phyloP scores from a whole-genome alignment of 768 basidiomycete genomes.

The Pleurotus platypus region DNA sequence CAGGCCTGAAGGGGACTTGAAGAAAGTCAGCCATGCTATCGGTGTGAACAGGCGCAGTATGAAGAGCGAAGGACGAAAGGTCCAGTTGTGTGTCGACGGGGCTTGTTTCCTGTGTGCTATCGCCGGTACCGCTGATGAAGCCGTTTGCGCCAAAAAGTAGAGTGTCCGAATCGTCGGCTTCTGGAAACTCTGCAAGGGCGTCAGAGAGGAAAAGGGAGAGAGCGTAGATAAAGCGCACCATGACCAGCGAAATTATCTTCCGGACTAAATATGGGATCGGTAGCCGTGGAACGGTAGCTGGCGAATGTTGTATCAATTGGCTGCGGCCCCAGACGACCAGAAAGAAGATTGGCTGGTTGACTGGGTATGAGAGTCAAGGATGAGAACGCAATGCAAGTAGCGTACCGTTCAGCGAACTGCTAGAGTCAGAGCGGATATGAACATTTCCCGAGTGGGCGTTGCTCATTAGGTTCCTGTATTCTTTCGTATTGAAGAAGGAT shows the following conservation, averaged over 20 bases:
- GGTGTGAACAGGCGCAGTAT: background rate
- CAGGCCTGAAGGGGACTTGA: slow-evolving; percentile 16
- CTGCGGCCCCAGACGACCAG: background rate
- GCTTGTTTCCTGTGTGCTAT: background rate
- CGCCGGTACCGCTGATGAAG: background rate
- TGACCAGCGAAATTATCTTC: slow-evolving; percentile 4
- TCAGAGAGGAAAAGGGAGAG: background rate
- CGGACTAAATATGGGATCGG: slow-evolving; percentile 5
- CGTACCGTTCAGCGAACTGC: background rate
- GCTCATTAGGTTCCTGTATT: background rate
- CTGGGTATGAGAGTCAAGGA: background rate
- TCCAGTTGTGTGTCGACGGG: slow-evolving; percentile 3
- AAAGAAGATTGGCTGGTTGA: background rate
- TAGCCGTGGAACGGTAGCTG: background rate
- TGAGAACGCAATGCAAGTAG: background rate
- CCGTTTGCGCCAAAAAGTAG: background rate
- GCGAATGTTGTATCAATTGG: background rate
- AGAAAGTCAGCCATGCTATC: background rate
- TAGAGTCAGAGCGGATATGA: slow-evolving; percentile 1
- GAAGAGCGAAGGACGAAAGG: background rate
- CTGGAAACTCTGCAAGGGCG: background rate
- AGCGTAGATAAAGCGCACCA: background rate
- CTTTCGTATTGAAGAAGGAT: background rate
- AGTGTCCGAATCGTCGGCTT: background rate
- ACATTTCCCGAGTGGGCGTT: background rate